Evolutionary conservation across 805 yeast genomes (phyloP).

Genomic region (Monosporozyma aerobia): DNA sequence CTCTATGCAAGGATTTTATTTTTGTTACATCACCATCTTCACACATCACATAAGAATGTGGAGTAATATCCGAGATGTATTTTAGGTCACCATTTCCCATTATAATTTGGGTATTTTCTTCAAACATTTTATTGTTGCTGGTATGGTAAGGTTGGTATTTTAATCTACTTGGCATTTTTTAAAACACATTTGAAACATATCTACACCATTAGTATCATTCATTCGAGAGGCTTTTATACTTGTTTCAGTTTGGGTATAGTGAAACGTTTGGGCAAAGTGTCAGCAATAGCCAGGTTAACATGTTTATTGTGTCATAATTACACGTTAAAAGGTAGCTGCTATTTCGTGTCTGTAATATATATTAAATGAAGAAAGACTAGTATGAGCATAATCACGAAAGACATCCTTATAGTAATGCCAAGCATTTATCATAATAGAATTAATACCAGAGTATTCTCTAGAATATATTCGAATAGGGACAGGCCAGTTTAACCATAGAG

Average conservation of each 20-base stretch:
- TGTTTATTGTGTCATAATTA: neutral
- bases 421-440: neutral
- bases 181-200: neutral
- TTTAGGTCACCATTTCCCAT: constrained; percentile 36
- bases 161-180: neutral
- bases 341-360: neutral
- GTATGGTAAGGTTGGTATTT: neutral
- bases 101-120: constrained; percentile 34
- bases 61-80: constrained; percentile 29
- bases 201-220: neutral
- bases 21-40: constrained; percentile 34
- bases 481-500: no score
- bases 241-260: neutral
- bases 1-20: constrained; percentile 36
- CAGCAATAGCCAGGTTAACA: no score
- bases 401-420: neutral
- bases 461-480: neutral
- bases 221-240: neutral
- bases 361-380: neutral
- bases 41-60: constrained; percentile 36
- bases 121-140: constrained; percentile 16
- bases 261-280: neutral
- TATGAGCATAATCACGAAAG: neutral
- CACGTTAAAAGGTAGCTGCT: neutral
- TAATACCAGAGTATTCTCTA: neutral